A percentile compares a stretch with the other conserved stretches of the same genome.
phyloP scores from a whole-genome alignment of 2,329 filamentous ascomycete species.

The Penicillium nordicum region DNA sequence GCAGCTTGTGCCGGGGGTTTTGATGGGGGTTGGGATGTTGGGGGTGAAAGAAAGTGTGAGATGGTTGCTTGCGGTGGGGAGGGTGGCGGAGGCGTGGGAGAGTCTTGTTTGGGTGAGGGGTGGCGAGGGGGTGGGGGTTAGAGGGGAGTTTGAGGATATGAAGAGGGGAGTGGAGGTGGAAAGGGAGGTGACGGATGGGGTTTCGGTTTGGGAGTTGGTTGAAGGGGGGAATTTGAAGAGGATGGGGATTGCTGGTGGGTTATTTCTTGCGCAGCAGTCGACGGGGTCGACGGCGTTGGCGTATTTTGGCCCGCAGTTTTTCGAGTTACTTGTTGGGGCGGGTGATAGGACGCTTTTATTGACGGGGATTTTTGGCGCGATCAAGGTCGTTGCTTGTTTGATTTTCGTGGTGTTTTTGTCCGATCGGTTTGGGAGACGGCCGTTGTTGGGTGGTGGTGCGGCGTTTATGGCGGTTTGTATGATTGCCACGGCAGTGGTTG shows the following conservation, averaged over 20 bases:
- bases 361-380: slow-evolving; percentile 53
- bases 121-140: slow-evolving; percentile 34
- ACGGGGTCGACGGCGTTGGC: slow-evolving; percentile 55
- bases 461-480: slow-evolving; percentile 46
- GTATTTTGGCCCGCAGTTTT: slow-evolving; percentile 56
- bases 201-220: too few species aligned
- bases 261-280: slow-evolving; percentile 54
- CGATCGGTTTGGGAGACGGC: slow-evolving; percentile 52
- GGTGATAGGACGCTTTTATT: slow-evolving; percentile 47
- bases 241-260: slow-evolving; percentile 43
- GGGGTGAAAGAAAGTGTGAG: slow-evolving; percentile 43
- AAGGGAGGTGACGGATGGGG: too few species aligned
- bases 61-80: slow-evolving; percentile 49
- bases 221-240: too few species aligned
- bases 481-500: slow-evolving; percentile 46
- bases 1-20: slow-evolving; percentile 47
- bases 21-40: slow-evolving; percentile 51
- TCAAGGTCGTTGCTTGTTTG: slow-evolving; percentile 52
- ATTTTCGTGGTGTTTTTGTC: slow-evolving; percentile 54
- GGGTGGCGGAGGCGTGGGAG: slow-evolving; percentile 42
- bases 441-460: slow-evolving; percentile 50
- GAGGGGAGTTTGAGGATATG: slow-evolving; percentile 52
- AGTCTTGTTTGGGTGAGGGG: slow-evolving; percentile 52
- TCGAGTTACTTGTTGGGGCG: slow-evolving; percentile 50
- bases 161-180: slow-evolving; percentile 29